Evolutionary conservation across 129 eudicot genomes (phyloP), one percentile per base, ranked within the genome.

Genomic region (Pulicaria dysenterica): DNA sequence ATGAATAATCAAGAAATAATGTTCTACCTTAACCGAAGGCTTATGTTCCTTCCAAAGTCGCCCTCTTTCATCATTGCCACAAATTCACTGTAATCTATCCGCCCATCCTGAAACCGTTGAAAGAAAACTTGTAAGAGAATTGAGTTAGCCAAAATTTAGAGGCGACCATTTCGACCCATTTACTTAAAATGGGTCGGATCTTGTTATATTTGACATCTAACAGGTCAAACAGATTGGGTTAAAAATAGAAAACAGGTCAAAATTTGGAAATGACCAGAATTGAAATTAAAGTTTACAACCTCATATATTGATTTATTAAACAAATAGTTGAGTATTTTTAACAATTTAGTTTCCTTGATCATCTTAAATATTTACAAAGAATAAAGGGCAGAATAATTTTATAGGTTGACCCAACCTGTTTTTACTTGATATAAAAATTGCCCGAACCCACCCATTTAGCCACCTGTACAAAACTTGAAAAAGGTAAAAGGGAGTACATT

Each of bases 11-110:
- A 79, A 63, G 73, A 39, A 45, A 73, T 64, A 64, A 74, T 78
- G 46, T 68, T 82, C 81, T 79, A 36, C 48, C 77, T 73, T 63
- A 57, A 53, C 47, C 73, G 82, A 54, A 75, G 36, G 58, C 83
- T 84, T 78, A 53, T 53, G 50, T 70, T 73, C 73, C 71, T 81
- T 9, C 92, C 87, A 42, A 85, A 82, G 3, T 85, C 87, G 13
- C 87, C 83, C 67, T 85, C 92, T 84, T 93, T 84, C 98, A 93
- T 93, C 98, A 93, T 93, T 9, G 96, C 90, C 65, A 85, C 96
- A 70, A 92, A 92, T 79, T 92, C 98, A 47, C 80, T 80, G 73
- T 92, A 92, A 84, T 92, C 98, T 42, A 92, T 92, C 53, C 81
- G 78, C 12, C 96, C 98, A 55, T 92, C 98, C 96, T 92, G 87